Base-by-base conservation (phyloP, 768 basidiomycete species). In the Lentinus brumalis region DNA sequence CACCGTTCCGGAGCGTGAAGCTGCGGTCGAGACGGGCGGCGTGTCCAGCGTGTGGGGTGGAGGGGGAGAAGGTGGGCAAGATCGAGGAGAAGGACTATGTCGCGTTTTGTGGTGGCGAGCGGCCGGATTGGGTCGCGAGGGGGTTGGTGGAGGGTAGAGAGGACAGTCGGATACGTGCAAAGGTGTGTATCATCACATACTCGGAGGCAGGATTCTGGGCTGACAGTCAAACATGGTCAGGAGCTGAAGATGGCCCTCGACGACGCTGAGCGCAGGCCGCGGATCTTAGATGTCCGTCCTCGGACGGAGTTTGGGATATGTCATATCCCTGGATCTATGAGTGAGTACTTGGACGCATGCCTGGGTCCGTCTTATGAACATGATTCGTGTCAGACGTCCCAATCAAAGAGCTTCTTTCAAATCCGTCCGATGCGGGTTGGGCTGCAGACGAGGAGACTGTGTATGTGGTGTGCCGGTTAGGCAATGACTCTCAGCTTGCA, bases 401-500 rank as follows among this genome's bases (percentile, higher is more conserved):
- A 0, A 79, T 97, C 11, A 75, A 78, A 21, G 77, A 82, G 44
- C 77, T 96, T 3, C 76, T 89, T 1, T 81, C 83, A 3, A 76
- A 86, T 56, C 94, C 93, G 0, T 63, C 73, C 1, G 72, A 78
- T 55, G 35, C 8, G 15, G 39, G 10, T 3, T 44, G 60, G 29
- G 1, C 3, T 63, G 42, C 50, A 60, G 30, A 55, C 61, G 72
- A 77, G 9, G 50, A 70, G 16, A 65, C 73, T 3, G 77, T 77
- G 6, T 86, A 86, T 61, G 76, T 97, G 16, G 74, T 97, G 30
- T 98, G 96, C 74, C 83, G 93, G 32, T 78, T 94, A 21, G 96
- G 96, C 5, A 98, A 98, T 69, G 96, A 98, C 72, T 96, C 94
- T 1, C 92, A 94, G 71, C 82, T 92, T 18, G 96, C 95, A 32